Evolutionary conservation across 768 basidiomycete genomes (phyloP).

Genomic region (Psilocybe subaeruginosa): DNA sequence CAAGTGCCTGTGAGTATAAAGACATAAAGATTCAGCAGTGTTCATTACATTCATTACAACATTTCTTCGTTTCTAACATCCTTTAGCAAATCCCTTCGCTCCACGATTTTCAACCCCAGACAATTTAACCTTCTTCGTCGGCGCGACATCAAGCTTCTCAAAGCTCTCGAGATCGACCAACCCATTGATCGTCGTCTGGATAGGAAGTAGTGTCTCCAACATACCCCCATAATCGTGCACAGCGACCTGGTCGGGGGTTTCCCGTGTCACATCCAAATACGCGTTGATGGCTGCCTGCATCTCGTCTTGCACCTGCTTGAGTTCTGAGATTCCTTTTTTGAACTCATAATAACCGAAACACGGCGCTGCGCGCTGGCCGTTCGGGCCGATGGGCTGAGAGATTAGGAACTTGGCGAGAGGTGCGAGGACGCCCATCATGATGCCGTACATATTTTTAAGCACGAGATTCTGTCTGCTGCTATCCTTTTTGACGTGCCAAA

Average conservation of each 20-base stretch:
- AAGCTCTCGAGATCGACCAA: slow-evolving; percentile 15
- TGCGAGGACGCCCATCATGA: neutral
- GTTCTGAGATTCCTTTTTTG: neutral
- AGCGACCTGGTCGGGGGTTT: slow-evolving; percentile 16
- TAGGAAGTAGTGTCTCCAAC: slow-evolving; percentile 14
- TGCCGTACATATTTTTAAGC: neutral
- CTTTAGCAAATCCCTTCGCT: slow-evolving; percentile 11
- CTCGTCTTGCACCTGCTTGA: neutral
- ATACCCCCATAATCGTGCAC: slow-evolving; percentile 11
- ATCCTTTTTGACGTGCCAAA: neutral
- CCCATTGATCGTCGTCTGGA: slow-evolving; percentile 14
- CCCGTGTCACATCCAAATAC: slow-evolving; percentile 13
- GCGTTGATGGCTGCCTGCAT: slow-evolving; percentile 15
- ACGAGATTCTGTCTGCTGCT: neutral
- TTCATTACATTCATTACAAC: no score
- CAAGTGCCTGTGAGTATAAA: no score
- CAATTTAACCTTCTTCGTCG: slow-evolving; percentile 9
- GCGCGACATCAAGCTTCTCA: slow-evolving; percentile 3
- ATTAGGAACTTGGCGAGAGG: slow-evolving; percentile 7
- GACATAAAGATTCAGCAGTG: no score
- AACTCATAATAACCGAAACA: slow-evolving; percentile 8
- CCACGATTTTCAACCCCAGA: slow-evolving; percentile 12
- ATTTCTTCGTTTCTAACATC: neutral
- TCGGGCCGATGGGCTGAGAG: neutral
- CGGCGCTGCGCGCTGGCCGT: neutral